phyloP scores from a whole-genome alignment of 768 basidiomycete genomes.

The Amyloporia xantha region DNA sequence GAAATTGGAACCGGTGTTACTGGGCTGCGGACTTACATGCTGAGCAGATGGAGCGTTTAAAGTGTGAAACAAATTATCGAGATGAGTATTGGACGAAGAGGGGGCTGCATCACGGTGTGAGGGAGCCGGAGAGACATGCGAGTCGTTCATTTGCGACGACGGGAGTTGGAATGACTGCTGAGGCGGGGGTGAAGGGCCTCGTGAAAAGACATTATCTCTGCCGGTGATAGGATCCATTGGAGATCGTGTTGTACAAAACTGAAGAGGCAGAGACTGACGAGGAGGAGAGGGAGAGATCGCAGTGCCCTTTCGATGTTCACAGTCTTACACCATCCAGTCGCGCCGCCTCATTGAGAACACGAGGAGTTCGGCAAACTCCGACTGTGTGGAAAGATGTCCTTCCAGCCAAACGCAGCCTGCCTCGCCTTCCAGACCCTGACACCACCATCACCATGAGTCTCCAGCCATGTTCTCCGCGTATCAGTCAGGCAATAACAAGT shows the following conservation, averaged over 20 bases:
- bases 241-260: conserved; percentile 7
- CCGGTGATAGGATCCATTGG: conserved; percentile 23
- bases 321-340: conserved; percentile 4
- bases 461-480: neutral
- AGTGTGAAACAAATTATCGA: conserved; percentile 65
- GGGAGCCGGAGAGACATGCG: conserved; percentile 26
- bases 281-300: conserved; percentile 6
- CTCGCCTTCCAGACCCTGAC: neutral
- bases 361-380: conserved; percentile 9
- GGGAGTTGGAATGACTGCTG: conserved; percentile 20
- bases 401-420: neutral
- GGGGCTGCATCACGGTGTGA: conserved; percentile 32
- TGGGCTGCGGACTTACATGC: conserved; percentile 30
- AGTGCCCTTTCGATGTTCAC: neutral
- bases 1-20: conserved; percentile 16
- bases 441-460: conserved; percentile 4
- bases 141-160: conserved; percentile 21
- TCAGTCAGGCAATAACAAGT: neutral
- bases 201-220: conserved; percentile 26
- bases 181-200: conserved; percentile 25
- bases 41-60: conserved; percentile 35
- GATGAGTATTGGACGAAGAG: conserved; percentile 47
- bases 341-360: conserved; percentile 9
- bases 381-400: neutral
- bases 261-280: neutral